Evolutionary conservation across 331 rosid species (phyloP).

Genomic region (Rhamnella rubrinervis): DNA sequence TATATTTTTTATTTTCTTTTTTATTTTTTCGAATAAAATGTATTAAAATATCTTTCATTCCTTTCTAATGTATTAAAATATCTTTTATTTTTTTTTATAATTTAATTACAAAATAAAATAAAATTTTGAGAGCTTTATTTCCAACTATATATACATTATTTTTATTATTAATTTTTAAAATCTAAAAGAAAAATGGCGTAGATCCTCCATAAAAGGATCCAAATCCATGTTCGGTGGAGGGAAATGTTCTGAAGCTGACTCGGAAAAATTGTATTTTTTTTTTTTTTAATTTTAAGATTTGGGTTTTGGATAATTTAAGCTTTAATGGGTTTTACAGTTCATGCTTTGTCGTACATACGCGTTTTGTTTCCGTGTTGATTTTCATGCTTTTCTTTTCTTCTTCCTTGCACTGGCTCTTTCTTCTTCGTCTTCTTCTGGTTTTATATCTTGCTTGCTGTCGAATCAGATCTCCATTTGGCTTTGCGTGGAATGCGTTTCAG

Average conservation of each 20-base stretch:
- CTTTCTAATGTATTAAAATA: no score
- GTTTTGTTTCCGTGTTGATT: constrained; percentile 55
- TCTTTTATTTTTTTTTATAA: constrained; percentile 11
- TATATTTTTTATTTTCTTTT: not conserved
- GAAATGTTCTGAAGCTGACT: constrained; percentile 46
- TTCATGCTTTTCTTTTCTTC: constrained; percentile 6
- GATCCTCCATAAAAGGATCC: no score
- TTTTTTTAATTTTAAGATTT: constrained; percentile 31
- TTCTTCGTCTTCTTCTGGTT: constrained; percentile 24
- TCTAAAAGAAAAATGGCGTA: no score
- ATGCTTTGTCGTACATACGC: constrained; percentile 70
- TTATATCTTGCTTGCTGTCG: constrained; percentile 24
- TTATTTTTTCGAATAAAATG: constrained; percentile 20
- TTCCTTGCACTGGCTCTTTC: not conserved
- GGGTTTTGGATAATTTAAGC: constrained; percentile 33
- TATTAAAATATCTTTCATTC: not conserved
- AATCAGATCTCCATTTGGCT: constrained; percentile 60
- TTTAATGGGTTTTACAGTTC: constrained; percentile 70
- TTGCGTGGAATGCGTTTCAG: constrained; percentile 26
- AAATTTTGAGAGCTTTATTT: no score
- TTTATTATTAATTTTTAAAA: no score
- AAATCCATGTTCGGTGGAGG: constrained; percentile 29
- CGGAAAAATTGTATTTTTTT: constrained; percentile 15
- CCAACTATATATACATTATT: no score
- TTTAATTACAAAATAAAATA: no score